These are phyloP conservation scores for Lomentospora prolificans DNA, from an alignment of 2,329 filamentous ascomycete genomes.

Conservation along the genomic window DNA sequence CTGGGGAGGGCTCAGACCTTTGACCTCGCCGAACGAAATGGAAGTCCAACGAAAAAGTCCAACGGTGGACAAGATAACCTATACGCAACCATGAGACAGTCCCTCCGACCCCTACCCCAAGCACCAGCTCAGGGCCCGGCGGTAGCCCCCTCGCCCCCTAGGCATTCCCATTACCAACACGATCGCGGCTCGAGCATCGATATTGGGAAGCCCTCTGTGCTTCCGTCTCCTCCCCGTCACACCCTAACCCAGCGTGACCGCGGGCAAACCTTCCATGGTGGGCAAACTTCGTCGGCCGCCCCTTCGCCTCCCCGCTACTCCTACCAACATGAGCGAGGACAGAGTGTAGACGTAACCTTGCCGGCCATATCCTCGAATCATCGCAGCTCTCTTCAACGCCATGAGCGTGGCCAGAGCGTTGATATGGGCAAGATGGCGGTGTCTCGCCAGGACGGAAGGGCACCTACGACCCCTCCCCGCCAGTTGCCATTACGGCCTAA, in stretches of 20 bases:
- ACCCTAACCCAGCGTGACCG: neutral
- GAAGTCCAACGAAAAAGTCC: constrained; percentile 13
- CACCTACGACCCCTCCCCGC: constrained; percentile 32
- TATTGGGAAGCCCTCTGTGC: constrained; percentile 30
- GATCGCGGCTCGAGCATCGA: constrained; percentile 57
- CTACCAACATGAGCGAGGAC: constrained; percentile 43
- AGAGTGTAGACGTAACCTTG: constrained; percentile 54
- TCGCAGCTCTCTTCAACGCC: constrained; percentile 20
- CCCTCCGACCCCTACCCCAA: constrained; percentile 64
- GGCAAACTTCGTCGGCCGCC: constrained; percentile 23
- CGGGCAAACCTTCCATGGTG: neutral
- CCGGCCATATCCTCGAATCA: constrained; percentile 34
- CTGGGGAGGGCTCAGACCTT: constrained; percentile 44
- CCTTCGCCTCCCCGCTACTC: constrained; percentile 30
- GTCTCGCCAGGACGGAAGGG: constrained; percentile 26
- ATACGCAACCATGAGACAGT: constrained; percentile 65
- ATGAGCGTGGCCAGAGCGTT: constrained; percentile 54
- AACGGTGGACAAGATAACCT: constrained; percentile 47
- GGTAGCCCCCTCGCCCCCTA: constrained; percentile 13
- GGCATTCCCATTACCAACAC: constrained; percentile 23
- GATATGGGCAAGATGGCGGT: constrained; percentile 49
- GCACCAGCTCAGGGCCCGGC: constrained; percentile 34
- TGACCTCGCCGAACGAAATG: constrained; percentile 30
- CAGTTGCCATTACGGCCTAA: constrained; percentile 39
- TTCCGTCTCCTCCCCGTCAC: neutral